A percentile compares a stretch with the other conserved stretches of the same genome.
Conservation (phyloP, 148 eudicot genomes). For the Fagopyrum homotropicum region DNA sequence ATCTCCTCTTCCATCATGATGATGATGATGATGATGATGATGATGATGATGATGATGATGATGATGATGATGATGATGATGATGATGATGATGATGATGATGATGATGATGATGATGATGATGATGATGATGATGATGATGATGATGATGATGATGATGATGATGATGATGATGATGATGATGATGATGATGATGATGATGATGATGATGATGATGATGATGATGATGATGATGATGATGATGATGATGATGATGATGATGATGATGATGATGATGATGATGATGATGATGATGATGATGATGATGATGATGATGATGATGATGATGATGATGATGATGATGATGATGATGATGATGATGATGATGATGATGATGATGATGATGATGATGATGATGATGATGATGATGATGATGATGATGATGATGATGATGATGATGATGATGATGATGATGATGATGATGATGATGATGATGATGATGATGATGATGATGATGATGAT, state of each 20-base stretch:
- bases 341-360: slow-evolving; percentile 34
- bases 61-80: too few species aligned
- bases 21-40: too few species aligned
- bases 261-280: slow-evolving; percentile 71
- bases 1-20: too few species aligned
- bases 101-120: slow-evolving; percentile 61
- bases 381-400: slow-evolving; percentile 51
- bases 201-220: slow-evolving; percentile 40
- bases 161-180: slow-evolving; percentile 49
- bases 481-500: slow-evolving; percentile 38
- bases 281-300: slow-evolving; percentile 77
- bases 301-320: slow-evolving; percentile 41
- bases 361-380: slow-evolving; percentile 61
- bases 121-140: slow-evolving; percentile 38
- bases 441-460: slow-evolving; percentile 25
- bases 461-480: slow-evolving; percentile 39
- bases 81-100: slow-evolving; percentile 46
- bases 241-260: slow-evolving; percentile 41
- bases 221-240: slow-evolving; percentile 41
- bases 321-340: too few species aligned
- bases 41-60: too few species aligned
- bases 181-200: slow-evolving; percentile 16
- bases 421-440: slow-evolving; percentile 48
- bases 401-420: slow-evolving; percentile 52
- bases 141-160: slow-evolving; percentile 63